phyloP scores from a whole-genome alignment of 2,329 filamentous ascomycete species.

The Colletotrichum euphorbiae region DNA sequence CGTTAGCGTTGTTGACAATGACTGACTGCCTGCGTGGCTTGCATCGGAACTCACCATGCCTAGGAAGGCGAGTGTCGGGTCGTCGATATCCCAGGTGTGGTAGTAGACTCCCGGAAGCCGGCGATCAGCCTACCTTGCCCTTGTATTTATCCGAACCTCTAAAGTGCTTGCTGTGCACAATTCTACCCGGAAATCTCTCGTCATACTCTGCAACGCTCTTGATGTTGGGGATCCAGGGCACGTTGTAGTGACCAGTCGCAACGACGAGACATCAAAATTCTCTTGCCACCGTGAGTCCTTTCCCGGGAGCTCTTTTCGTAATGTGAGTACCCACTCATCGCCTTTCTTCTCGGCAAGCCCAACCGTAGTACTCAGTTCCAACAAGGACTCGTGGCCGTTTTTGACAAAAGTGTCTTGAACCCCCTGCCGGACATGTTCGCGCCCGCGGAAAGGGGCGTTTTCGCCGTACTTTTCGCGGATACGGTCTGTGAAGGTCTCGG shows the following conservation, averaged over 20 bases:
- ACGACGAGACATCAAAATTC: conserved; percentile 56
- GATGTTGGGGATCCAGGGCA: conserved; percentile 56
- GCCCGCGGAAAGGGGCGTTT: conserved; percentile 66
- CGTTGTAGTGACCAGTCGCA: conserved; percentile 54
- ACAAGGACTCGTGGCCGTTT: conserved; percentile 47
- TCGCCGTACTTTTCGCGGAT: conserved; percentile 61
- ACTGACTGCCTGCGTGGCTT: too few species aligned
- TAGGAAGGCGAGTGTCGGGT: conserved; percentile 50
- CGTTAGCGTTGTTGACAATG: background rate
- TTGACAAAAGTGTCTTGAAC: conserved; percentile 56
- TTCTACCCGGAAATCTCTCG: conserved; percentile 49
- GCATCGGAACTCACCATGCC: conserved; percentile 48
- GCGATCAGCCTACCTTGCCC: conserved; percentile 45
- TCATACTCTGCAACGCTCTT: conserved; percentile 54
- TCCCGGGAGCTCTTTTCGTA: conserved; percentile 55
- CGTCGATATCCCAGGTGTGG: conserved; percentile 51
- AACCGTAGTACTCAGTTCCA: conserved; percentile 67
- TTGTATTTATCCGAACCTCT: conserved; percentile 45
- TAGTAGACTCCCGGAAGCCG: conserved; percentile 51
- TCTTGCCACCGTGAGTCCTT: conserved; percentile 56
- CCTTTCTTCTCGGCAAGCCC: conserved; percentile 61
- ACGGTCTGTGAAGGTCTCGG: conserved; percentile 54
- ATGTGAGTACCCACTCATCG: conserved; percentile 61
- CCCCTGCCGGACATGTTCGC: conserved; percentile 64
- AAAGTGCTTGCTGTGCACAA: conserved; percentile 56